Base-by-base conservation (phyloP, 140 eudicot species). In the Bidens hawaiensis region DNA sequence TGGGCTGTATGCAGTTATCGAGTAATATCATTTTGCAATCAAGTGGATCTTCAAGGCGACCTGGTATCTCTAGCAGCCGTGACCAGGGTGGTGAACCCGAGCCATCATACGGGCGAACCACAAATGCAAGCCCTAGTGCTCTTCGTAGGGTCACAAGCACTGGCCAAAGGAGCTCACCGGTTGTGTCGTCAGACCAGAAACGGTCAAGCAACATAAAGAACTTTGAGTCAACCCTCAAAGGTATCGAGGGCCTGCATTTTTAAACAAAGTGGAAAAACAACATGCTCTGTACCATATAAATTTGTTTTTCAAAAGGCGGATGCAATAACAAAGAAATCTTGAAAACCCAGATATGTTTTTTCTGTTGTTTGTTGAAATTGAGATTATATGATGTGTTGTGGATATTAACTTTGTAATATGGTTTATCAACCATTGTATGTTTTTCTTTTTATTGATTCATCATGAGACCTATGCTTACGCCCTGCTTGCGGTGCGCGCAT, bases 41-140 rank as follows among this genome's bases (percentile, higher is more conserved):
- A 66, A 76, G 86, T 55, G 90, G 88, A 64, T 84, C 99, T 38
- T 78, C 96, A 60, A 82, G 89, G 80, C 79, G 89, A 43, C 89
- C 93, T 34, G 87, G 70, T 59, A 79, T 85, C 19, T 84, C 96
- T 22, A 73, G 86, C 59, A 91, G 87, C 70, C 96, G 88, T 15
- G 95, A 90, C 26, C 81, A 75, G 45, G 83, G 66, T 65, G 77
- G 63, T 60, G 95, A 82, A 52, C 55, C 76, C 5, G 89, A 83
- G 13, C 60, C 81, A 8, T 76, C 88, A 13, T 84, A 80, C 4
- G 43, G 75, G 24, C 87, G 85, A 2, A 38, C 88, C 5, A 63
- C 73, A 40, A 89, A 87, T 43, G 85, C 87, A 41, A 77, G 87
- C 74, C 87, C 86, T 1, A 71, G 84, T 45, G 57, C 69, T 6